phyloP scores from a whole-genome alignment of 306 rosid genomes.

The Fragaria ananassa region DNA sequence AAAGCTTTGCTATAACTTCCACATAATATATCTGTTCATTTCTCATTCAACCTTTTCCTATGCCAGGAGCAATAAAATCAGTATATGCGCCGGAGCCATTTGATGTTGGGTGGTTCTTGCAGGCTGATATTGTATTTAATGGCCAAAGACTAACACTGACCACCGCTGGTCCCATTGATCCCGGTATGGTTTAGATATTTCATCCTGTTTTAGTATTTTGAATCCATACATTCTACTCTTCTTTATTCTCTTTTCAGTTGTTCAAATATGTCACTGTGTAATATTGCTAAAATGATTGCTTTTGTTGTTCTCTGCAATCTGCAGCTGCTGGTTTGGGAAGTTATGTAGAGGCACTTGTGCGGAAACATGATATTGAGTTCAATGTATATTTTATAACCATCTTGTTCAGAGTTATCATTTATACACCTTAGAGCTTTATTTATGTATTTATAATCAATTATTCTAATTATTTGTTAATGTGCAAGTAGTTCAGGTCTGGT shows the following conservation, averaged over 20 bases:
- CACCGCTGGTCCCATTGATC: conserved; percentile 78
- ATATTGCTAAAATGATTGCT: conserved; percentile 1
- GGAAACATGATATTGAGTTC: conserved; percentile 80
- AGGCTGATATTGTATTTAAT: conserved; percentile 50
- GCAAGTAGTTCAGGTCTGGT: not conserved
- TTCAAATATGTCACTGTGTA: not conserved
- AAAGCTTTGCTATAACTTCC: not conserved
- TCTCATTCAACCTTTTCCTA: conserved; percentile 21
- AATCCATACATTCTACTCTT: conserved; percentile 2
- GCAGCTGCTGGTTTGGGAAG: conserved; percentile 97
- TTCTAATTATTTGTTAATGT: not conserved
- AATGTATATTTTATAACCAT: conserved; percentile 53
- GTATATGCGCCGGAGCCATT: conserved; percentile 86
- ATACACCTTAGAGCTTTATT: not conserved
- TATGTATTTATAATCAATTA: not conserved
- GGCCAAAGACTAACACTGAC: conserved; percentile 48
- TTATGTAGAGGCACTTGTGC: conserved; percentile 88
- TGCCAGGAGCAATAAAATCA: conserved; percentile 76
- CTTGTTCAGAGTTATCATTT: conserved; percentile 10
- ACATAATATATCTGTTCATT: not conserved
- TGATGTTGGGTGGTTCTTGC: conserved; percentile 76
- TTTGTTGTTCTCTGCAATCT: conserved; percentile 23
- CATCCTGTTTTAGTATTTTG: conserved; percentile 15
- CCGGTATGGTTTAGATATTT: conserved; percentile 45
- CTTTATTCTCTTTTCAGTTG: not conserved